Base-by-base conservation (phyloP, 495 filamentous ascomycete species). In the Neurospora sp. region DNA sequence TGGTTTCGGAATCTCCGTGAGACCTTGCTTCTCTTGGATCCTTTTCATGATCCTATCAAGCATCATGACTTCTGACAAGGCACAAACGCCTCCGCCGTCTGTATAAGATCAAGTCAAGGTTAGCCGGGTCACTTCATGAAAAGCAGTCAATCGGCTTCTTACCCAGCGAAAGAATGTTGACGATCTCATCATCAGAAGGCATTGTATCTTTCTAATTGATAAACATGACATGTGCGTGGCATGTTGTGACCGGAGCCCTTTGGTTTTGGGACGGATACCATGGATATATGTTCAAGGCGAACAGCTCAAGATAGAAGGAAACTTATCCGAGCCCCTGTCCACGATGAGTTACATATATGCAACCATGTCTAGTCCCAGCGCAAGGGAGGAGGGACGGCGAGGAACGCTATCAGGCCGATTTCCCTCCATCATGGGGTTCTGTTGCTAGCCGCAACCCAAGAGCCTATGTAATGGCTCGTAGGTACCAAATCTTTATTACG, bases 31-130 rank as follows among this genome's bases (percentile, higher is more conserved):
- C 8, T 75, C 61, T 61, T 78, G 59, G 14, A 84, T 72, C 3
- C 71, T 68, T 3, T 71, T 40, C 81, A 84, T 83, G 38, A 83
- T 80, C 9, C 74, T 68, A 27, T 81, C 16, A 4, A 83, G 70
- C 37, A 83, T 82, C 9, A 82, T 37, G 9, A 83, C 75, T 12
- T 76, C 75, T 3, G 82, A 80, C 4, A 82, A n/a, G 10, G 81
- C 83, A 3, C 79, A 74, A 8, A 84, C 76, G 2, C 82, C 82
- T 2, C 83, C 83, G 16, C 82, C 82, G 73, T 84, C 82, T 80
- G 41, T 16, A 5, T 41, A 41, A 68, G 2, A 31, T 2, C 22
- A 40, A 41, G 12, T 14, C 16, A 5, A 41, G 4, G 41, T 42
- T 42, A 42, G 40, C 40, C 40, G 16, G 14, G 41, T 18, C 14